Base-by-base conservation (phyloP, 2,329 filamentous ascomycete genomes). In the Aspergillus pseudoterreus region DNA sequence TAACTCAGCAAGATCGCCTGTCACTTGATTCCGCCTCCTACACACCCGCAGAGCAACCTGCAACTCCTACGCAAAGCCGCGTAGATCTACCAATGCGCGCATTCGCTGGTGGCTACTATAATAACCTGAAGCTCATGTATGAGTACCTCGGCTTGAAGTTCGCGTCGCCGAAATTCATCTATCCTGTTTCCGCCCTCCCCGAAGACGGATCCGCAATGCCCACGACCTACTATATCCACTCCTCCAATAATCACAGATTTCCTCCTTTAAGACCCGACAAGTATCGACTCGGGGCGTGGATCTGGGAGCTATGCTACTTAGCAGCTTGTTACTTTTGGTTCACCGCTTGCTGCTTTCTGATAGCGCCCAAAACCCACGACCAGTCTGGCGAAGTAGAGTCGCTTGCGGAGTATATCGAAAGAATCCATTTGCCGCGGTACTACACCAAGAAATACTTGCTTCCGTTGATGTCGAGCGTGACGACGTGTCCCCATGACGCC, bases 51-150 rank as follows among this genome's bases (percentile, higher is more conserved):
- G n/a, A 12, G 11, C 39, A 43, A 8, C 33, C 33, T n/a, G 49
- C 33, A 4, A 53, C 58, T 47, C 44, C 42, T 49, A 27, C 44
- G 49, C 53, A 38, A 30, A 62, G 67, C 46, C 71, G 74, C 54
- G 65, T 77, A 36, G 77, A 80, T 63, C 61, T 80, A 38, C 78
- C 78, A 32, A 80, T 80, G 78, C 75, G 77, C 47, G 75, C 73
- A 6, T 78, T 80, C 54, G 74, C 74, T 12, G 74, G 69, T 9
- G 75, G 76, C 17, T 85, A 80, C 63, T 84, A 85, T 59, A 62
- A 66, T 43, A 81, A 83, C 54, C 66, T 85, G 45, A 75, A 73
- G 55, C 70, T 72, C 22, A 79, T 85, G 76, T 84, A 84, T 63
- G 70, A 78, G 22, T 71, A 82, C 56, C 66, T 85, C 3, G 74